Base-by-base conservation (phyloP, 192 early-diverging fungal genomes). In the Phlyctochytrium arcticum region DNA sequence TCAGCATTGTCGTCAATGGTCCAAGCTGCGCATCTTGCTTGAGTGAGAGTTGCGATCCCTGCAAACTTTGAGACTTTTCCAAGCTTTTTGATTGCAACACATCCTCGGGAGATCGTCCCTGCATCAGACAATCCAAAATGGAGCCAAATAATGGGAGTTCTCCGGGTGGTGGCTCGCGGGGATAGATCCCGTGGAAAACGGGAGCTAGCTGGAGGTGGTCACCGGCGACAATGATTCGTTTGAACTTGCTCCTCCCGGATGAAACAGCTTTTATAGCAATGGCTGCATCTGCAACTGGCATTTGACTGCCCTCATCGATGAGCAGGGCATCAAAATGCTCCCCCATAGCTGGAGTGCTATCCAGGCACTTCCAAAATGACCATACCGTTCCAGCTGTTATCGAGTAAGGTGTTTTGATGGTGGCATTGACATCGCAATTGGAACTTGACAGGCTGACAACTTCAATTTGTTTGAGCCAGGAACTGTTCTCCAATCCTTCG, bases 261-360 rank as follows among this genome's bases (percentile, higher is more conserved):
- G 6, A 12, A 12, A 75, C 35, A 0, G 61, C 54, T 19, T 39
- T 30, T 23, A 76, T 55, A 9, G 71, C 61, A 23, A 76, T 64
- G 7, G 71, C 50, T 2, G 66, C 65, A 9, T 76, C 60, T 15
- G 60, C 35, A 6, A 68, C 42, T 15, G 72, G 54, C 53, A 76
- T 63, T 32, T 76, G 75, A 17, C 48, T 55, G 15, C 54, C 75
- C 46, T 76, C 75, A 42, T 76, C 75, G 32, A 76, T 70, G 29
- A 76, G 46, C 15, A 76, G 60, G 10, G 8, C 27, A 47, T 74
- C 60, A 39, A 76, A 76, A 0, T 8, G 12, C 4, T 29, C 29
- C 6, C 23, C 37, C 6, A 60, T 23, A 7, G 35, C 23, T 34
- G 63, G 36, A 6, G 36, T 30, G 27, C 36, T 31, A 6, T 54